A percentile compares a stretch with the other conserved stretches of the same genome.
phyloP scores from a whole-genome alignment of 352 stramenopile species.

The Globisporangium yorkense region DNA sequence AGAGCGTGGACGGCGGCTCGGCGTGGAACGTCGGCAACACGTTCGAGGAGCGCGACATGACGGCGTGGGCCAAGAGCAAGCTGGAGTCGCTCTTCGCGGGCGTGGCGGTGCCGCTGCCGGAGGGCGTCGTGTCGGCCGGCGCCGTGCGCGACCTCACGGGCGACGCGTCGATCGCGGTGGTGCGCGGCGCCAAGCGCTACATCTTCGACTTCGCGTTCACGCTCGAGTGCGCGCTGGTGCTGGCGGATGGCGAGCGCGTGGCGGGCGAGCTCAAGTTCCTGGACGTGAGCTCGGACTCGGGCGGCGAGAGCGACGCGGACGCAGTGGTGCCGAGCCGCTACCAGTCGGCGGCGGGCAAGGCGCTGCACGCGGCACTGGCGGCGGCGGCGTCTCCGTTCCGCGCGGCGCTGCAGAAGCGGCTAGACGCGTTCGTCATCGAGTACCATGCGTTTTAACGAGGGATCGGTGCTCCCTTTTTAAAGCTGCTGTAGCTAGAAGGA shows the following conservation, averaged over 20 bases:
- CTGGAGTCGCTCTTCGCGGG: slow-evolving; percentile 54
- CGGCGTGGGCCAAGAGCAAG: slow-evolving; percentile 72
- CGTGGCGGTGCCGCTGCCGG: slow-evolving; percentile 31
- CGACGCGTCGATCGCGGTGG: slow-evolving; percentile 91
- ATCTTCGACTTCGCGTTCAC: slow-evolving; percentile 82
- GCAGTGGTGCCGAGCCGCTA: slow-evolving; percentile 64
- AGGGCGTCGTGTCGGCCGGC: slow-evolving; percentile 47
- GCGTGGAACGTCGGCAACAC: slow-evolving; percentile 94
- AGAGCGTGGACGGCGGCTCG: slow-evolving; percentile 78
- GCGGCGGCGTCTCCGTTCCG: slow-evolving; percentile 54
- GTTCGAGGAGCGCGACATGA: slow-evolving; percentile 92
- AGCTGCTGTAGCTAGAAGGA: background rate
- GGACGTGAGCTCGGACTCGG: slow-evolving; percentile 76
- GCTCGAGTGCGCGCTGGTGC: slow-evolving; percentile 35
- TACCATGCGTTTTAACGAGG: slow-evolving; percentile 63
- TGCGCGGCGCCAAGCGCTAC: slow-evolving; percentile 92
- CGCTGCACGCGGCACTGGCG: slow-evolving; percentile 55
- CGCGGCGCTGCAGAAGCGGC: slow-evolving; percentile 33
- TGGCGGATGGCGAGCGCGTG: slow-evolving; percentile 18
- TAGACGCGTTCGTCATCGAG: slow-evolving; percentile 63
- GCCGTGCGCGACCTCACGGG: slow-evolving; percentile 82
- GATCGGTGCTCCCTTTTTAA: background rate
- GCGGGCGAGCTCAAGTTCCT: slow-evolving; percentile 71
- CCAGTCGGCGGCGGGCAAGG: slow-evolving; percentile 56
- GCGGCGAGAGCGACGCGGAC: slow-evolving; percentile 69